Percentiles rank a stretch among this genome's conserved stretches.
These are phyloP conservation scores for Aspergillus niger DNA, from an alignment of 2,329 filamentous ascomycete genomes.

Conservation along the genomic window DNA sequence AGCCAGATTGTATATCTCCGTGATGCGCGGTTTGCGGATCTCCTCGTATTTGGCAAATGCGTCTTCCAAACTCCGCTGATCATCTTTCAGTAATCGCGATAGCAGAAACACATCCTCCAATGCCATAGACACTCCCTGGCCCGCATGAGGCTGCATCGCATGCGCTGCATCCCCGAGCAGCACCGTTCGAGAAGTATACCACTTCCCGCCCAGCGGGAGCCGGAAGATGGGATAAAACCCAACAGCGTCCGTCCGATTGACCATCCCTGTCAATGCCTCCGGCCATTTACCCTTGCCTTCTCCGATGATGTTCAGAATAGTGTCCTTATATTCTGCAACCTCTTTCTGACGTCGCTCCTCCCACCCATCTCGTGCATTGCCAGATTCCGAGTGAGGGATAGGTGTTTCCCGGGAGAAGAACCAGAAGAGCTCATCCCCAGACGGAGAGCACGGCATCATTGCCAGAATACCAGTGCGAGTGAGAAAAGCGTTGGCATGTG, in stretches of 20 bases:
- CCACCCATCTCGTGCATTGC: slow-evolving; percentile 32
- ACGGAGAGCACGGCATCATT: slow-evolving; percentile 25
- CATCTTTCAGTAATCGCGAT: slow-evolving; percentile 28
- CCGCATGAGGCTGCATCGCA: slow-evolving; percentile 42
- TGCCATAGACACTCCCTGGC: slow-evolving; percentile 57
- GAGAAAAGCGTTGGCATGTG: slow-evolving; percentile 13
- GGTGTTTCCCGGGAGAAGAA: slow-evolving; percentile 30
- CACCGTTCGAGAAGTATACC: slow-evolving; percentile 39
- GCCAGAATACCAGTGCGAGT: slow-evolving; percentile 30
- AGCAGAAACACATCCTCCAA: slow-evolving; percentile 51
- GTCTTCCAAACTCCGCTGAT: slow-evolving; percentile 17
- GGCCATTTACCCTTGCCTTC: background rate
- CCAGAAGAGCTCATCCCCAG: slow-evolving; percentile 30
- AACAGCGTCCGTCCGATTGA: slow-evolving; percentile 22
- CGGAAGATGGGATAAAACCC: slow-evolving; percentile 40
- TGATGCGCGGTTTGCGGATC: slow-evolving; percentile 34
- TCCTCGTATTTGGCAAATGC: slow-evolving; percentile 31
- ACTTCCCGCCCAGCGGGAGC: slow-evolving; percentile 34
- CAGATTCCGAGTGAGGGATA: slow-evolving; percentile 19
- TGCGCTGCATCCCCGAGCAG: slow-evolving; percentile 38
- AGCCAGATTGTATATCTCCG: slow-evolving; percentile 28
- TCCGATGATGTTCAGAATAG: slow-evolving; percentile 11
- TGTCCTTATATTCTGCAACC: slow-evolving; percentile 26
- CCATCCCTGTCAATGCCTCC: slow-evolving; percentile 12
- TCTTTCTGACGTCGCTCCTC: slow-evolving; percentile 29